These are phyloP conservation scores for Metschnikowia henanensis DNA, from an alignment of 805 yeast species.

Conservation along the genomic window DNA sequence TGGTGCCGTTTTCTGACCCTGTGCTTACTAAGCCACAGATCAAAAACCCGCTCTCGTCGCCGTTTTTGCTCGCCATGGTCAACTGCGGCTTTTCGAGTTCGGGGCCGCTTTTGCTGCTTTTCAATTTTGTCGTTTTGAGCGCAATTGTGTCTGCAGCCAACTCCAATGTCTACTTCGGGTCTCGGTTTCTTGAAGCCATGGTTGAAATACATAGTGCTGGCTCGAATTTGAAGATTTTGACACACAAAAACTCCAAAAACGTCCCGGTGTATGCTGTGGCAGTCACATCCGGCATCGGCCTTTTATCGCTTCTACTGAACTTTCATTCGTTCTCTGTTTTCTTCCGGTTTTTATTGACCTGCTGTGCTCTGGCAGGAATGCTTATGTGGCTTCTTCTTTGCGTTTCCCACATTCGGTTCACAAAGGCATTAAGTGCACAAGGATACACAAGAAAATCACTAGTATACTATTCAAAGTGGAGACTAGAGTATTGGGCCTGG, in stretches of 20 bases:
- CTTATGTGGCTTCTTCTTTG: conserved; percentile 28
- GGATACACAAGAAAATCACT: conserved; percentile 7
- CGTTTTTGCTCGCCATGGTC: conserved; percentile 24
- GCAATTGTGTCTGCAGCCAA: conserved; percentile 29
- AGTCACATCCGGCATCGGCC: conserved; percentile 22
- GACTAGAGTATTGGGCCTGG: conserved; percentile 13
- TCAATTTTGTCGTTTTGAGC: conserved; percentile 23
- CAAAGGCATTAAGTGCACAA: conserved; percentile 11
- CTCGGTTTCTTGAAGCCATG: conserved; percentile 23
- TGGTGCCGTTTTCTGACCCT: conserved; percentile 14
- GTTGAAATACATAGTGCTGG: conserved; percentile 8
- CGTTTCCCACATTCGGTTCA: conserved; percentile 19
- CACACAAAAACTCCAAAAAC: conserved; percentile 8
- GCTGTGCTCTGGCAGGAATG: conserved; percentile 28
- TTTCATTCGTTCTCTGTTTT: conserved; percentile 18
- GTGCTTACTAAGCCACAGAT: conserved; percentile 10
- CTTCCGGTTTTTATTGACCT: conserved; percentile 21
- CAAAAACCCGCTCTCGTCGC: conserved; percentile 21
- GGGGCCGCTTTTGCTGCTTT: conserved; percentile 15
- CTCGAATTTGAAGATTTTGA: conserved; percentile 4
- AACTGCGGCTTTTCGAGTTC: conserved; percentile 16
- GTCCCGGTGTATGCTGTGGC: conserved; percentile 24
- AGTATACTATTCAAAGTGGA: conserved; percentile 9
- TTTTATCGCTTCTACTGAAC: conserved; percentile 20
- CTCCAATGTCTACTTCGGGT: conserved; percentile 29